phyloP scores from a whole-genome alignment of 1,284 basidiomycete species.

The Leccinum pallidistipes region DNA sequence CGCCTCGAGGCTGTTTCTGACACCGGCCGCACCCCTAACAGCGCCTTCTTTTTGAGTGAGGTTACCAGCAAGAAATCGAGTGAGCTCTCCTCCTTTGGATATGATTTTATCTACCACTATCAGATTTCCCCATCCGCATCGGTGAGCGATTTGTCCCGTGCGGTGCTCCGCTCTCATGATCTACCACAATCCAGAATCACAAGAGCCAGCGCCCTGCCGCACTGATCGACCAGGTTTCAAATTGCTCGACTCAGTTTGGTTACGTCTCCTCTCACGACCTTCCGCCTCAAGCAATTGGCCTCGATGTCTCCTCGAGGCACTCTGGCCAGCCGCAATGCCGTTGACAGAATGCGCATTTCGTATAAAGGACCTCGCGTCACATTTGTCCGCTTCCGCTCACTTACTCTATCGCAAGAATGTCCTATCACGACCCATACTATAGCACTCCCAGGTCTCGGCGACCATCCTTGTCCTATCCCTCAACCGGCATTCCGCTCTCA shows the following conservation, averaged over 20 bases:
- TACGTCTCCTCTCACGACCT: conserved; percentile 17
- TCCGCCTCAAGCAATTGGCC: conserved; percentile 18
- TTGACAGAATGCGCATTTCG: conserved; percentile 7
- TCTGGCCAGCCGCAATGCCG: conserved; percentile 18
- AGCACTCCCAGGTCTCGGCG: conserved; percentile 30
- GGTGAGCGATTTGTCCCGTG: neutral
- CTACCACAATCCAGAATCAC: neutral
- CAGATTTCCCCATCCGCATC: neutral
- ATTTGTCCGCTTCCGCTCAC: conserved; percentile 6
- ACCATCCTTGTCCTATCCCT: conserved; percentile 26
- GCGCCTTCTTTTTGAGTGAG: conserved; percentile 4
- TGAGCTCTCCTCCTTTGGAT: neutral
- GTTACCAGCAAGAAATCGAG: neutral
- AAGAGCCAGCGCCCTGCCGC: conserved; percentile 6
- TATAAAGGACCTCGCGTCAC: conserved; percentile 25
- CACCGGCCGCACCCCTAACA: conserved; percentile 12
- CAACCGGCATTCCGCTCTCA: conserved; percentile 21
- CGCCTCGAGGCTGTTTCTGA: conserved; percentile 21
- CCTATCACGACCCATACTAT: conserved; percentile 36
- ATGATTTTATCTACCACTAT: conserved; percentile 2
- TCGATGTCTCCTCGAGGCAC: conserved; percentile 34
- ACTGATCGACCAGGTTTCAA: conserved; percentile 24
- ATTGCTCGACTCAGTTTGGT: conserved; percentile 19
- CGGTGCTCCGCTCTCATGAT: conserved; percentile 26
- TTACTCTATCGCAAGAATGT: conserved; percentile 21